phyloP scores from a whole-genome alignment of 495 filamentous ascomycete species.

The Daldinia loculata region DNA sequence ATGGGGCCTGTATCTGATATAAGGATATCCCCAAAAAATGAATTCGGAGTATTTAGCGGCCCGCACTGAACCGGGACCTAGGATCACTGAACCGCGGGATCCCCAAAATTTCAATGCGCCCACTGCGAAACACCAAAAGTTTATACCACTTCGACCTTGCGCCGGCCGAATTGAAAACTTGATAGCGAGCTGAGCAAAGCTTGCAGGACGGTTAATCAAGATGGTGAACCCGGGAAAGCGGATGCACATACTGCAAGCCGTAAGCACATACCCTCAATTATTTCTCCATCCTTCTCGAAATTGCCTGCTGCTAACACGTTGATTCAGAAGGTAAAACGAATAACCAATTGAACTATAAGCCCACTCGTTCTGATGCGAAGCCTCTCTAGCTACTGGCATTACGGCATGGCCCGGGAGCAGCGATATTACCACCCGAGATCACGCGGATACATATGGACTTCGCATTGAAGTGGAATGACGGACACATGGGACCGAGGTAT shows the following conservation, averaged over 20 bases:
- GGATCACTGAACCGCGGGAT: neutral
- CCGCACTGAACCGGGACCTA: neutral
- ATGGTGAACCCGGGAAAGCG: conserved; percentile 85
- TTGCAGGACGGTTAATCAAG: conserved; percentile 49
- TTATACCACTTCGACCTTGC: conserved; percentile 18
- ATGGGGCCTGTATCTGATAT: neutral
- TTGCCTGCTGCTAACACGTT: conserved; percentile 21
- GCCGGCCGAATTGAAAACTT: conserved; percentile 26
- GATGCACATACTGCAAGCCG: conserved; percentile 78
- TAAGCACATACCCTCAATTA: conserved; percentile 54
- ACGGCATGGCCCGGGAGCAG: conserved; percentile 82
- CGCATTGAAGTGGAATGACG: conserved; percentile 67
- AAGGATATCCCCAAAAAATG: neutral
- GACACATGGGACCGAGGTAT: conserved; percentile 84
- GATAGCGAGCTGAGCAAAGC: conserved; percentile 33
- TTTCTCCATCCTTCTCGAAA: neutral
- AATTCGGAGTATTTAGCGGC: conserved; percentile 3
- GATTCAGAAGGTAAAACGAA: conserved; percentile 47
- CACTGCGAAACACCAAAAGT: neutral
- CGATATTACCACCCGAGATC: conserved; percentile 79
- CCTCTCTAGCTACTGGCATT: conserved; percentile 70
- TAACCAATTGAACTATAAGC: conserved; percentile 18
- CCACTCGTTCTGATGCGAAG: conserved; percentile 33
- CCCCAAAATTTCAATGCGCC: conserved; percentile 27
- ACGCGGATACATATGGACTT: conserved; percentile 87